Evolutionary conservation across 2,329 filamentous ascomycete genomes (phyloP), one percentile per base, ranked within the genome.

Genomic region (Pyricularia pennisetigena): DNA sequence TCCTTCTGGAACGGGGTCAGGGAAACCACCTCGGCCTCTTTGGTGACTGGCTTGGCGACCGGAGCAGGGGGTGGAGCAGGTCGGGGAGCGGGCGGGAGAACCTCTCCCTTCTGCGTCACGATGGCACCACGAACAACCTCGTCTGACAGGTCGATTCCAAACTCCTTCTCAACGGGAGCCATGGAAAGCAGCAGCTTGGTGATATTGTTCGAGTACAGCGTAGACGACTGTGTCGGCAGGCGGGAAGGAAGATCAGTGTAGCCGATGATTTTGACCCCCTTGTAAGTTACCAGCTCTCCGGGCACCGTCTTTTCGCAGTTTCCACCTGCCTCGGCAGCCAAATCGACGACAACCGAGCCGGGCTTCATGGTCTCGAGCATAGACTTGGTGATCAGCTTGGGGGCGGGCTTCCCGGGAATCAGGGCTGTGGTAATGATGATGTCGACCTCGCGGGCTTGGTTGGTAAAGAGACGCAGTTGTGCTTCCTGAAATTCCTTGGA

Each of bases 341-440:
- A 82, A 79, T 97, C 93, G 9, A 97, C 93, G 73, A 97, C 83
- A 3, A 97, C 90, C 3, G 92, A 95, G 26, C 93, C 93, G 2
- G 93, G 93, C 76, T 92, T 96, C 93, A 97, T 97, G 63, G 90
- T 88, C 72, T 89, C 85, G 30, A 94, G 83, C 86, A 93, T 93
- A 72, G 87, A 78, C 78, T 91, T 91, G 4, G 90, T 94, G 73
- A 97, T 94, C 32, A 97, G 82, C 74, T 90, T 94, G 0, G 93
- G 93, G 0, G 93, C 92, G 30, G 90, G 90, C 72, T 85, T 90
- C 68, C 93, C 93, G 0, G 93, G 93, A 70, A 97, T 97, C 73
- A 97, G 79, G n/a, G 93, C 93, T 1, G 93, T 97, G 1, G 93
- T 97, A 75, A 97, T 91, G 70, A 97, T 91, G 71, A 97, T 97